Base-by-base conservation (phyloP, 2,329 filamentous ascomycete species). In the Monosporascus sp. region DNA sequence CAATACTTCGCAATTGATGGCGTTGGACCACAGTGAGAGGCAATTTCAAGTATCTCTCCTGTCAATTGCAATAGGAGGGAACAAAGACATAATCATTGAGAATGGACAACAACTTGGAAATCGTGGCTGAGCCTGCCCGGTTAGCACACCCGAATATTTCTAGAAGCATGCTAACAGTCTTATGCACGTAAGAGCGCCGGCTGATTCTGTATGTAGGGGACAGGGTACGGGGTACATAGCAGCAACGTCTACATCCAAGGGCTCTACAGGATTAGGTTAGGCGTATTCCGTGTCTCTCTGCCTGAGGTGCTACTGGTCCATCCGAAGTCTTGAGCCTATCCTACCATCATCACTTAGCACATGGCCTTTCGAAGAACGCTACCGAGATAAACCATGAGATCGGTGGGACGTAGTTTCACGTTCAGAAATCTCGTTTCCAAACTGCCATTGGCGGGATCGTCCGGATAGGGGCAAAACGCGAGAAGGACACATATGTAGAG, bases 371-470 rank as follows among this genome's bases (percentile, higher is more conserved):
- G 17, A 41, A 41, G 38, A 55, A 43, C 22, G 40, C 20, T 54
- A 54, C 55, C 52, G 52, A 57, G 52, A 57, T 51, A 52, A 52
- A 55, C 52, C 44, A 51, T 49, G 37, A 53, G 50, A 55, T 55
- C 49, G 37, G 40, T 37, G 34, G 36, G 51, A 51, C 52, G 51
- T 45, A 45, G 41, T 45, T 45, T 45, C 41, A 45, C 41, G 17
- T 46, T 46, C 43, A 24, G 43, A 27, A 46, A 31, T 46, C 43
- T 19, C 14, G 14, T 46, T 46, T 27, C 43, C 5, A 46, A 46
- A 46, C 24, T 24, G 24, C 3, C 43, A 46, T 41, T 47, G 44
- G 48, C 48, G 43, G 44, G 44, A 48, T 49, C 52, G 47, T 26
- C 41, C 52, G 49, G 44, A 48, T 27, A 31, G 37, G 46, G 34